These are phyloP conservation scores for Globisporangium ultimum DNA, from an alignment of 352 stramenopile species.

Conservation along the genomic window DNA sequence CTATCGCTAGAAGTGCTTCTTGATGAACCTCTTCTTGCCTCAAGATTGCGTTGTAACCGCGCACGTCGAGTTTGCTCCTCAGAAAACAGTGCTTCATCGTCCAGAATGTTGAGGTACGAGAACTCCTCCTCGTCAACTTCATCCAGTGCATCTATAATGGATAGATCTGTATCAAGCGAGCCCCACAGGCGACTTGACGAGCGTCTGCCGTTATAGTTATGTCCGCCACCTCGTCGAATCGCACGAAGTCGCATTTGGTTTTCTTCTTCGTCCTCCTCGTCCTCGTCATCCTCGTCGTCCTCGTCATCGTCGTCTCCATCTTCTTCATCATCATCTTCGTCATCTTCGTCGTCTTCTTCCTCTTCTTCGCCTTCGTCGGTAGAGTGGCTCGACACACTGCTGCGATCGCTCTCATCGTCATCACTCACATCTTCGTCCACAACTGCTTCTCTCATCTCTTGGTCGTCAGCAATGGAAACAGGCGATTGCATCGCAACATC, in stretches of 20 bases:
- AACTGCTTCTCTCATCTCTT: constrained; percentile 54
- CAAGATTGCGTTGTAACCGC: constrained; percentile 24
- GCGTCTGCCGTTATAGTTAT: constrained; percentile 25
- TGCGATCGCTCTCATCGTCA: constrained; percentile 54
- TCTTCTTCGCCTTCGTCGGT: constrained; percentile 32
- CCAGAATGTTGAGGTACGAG: constrained; percentile 71
- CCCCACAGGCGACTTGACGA: constrained; percentile 55
- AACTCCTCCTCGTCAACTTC: constrained; percentile 85
- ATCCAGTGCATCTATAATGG: constrained; percentile 67
- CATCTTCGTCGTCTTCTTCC: constrained; percentile 25
- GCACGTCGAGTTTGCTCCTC: constrained; percentile 52
- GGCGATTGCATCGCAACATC: constrained; percentile 73
- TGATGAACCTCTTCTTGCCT: background rate
- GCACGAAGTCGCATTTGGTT: constrained; percentile 50
- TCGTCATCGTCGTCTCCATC: constrained; percentile 60
- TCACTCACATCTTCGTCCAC: constrained; percentile 48
- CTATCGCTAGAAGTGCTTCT: background rate
- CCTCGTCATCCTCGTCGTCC: constrained; percentile 53
- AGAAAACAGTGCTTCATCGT: constrained; percentile 56
- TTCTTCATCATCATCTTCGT: constrained; percentile 66
- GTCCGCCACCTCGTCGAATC: constrained; percentile 32
- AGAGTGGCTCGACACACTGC: constrained; percentile 52
- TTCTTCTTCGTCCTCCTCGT: constrained; percentile 63
- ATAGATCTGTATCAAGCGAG: constrained; percentile 66
- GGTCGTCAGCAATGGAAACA: constrained; percentile 34